phyloP scores from a whole-genome alignment of 257 asterid species.

The Echites panduratus region DNA sequence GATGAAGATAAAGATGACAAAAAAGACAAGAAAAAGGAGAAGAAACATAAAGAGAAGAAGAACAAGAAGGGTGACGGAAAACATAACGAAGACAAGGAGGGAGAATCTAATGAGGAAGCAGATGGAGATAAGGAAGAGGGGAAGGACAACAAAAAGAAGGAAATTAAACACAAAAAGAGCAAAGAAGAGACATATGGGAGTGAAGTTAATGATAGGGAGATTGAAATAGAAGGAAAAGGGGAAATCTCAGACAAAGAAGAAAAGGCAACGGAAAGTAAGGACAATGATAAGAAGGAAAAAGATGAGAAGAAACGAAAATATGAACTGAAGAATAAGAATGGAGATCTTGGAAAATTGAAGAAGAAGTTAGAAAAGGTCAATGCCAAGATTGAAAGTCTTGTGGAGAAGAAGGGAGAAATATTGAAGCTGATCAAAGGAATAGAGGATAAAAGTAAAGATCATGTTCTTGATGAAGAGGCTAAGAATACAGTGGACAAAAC shows the following conservation, averaged over 20 bases:
- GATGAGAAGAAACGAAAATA: slow-evolving; percentile 48
- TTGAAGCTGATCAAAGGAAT: slow-evolving; percentile 47
- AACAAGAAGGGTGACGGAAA: slow-evolving; percentile 21
- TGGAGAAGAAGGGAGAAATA: slow-evolving; percentile 44
- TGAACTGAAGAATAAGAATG: slow-evolving; percentile 34
- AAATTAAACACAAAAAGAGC: slow-evolving; percentile 8
- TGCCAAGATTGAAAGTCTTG: slow-evolving; percentile 39
- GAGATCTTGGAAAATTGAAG: slow-evolving; percentile 43
- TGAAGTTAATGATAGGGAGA: slow-evolving; percentile 28
- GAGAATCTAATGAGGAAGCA: slow-evolving; percentile 15
- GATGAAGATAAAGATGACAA: slow-evolving; percentile 15
- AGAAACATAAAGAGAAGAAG: slow-evolving; percentile 12
- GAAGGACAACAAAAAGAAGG: slow-evolving; percentile 19
- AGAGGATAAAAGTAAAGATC: slow-evolving; percentile 38
- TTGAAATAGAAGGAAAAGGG: slow-evolving; percentile 28
- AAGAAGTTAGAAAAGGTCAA: slow-evolving; percentile 48
- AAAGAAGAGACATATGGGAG: slow-evolving; percentile 2
- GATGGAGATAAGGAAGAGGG: slow-evolving; percentile 10
- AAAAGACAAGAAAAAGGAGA: slow-evolving; percentile 19
- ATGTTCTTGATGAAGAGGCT: slow-evolving; percentile 20
- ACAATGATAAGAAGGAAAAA: slow-evolving; percentile 35
- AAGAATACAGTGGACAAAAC: slow-evolving; percentile 23
- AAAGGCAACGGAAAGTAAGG: slow-evolving; percentile 24
- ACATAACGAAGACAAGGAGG: slow-evolving; percentile 17
- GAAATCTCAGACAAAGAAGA: slow-evolving; percentile 20